Percentiles rank a stretch among this genome's conserved stretches.
phyloP scores from a whole-genome alignment of 805 yeast species.

The Candida berthetii region DNA sequence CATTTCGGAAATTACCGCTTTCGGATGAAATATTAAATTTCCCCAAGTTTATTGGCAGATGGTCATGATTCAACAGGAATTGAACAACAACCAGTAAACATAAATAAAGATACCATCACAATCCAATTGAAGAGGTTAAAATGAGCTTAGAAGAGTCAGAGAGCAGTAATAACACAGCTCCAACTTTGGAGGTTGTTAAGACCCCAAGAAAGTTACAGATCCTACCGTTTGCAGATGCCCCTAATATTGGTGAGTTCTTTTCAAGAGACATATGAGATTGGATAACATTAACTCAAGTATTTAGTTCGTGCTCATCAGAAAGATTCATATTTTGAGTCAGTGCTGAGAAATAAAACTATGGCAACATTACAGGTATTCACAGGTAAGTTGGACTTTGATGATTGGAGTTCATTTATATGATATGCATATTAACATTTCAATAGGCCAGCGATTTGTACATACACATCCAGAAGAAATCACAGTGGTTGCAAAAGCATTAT shows the following conservation, averaged over 20 bases:
- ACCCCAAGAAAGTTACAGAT: conserved; percentile 4
- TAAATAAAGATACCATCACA: too few species aligned
- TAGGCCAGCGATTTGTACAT: conserved; percentile 60
- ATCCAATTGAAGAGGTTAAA: background rate
- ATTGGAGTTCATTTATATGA: background rate
- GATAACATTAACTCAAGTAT: background rate
- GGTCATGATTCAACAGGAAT: too few species aligned
- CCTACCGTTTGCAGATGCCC: conserved; percentile 77
- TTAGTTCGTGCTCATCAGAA: conserved; percentile 87
- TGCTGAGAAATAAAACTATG: conserved; percentile 46
- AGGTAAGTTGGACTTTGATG: conserved; percentile 9
- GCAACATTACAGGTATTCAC: conserved; percentile 49
- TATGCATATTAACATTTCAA: background rate
- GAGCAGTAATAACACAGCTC: background rate
- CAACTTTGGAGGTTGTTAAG: background rate
- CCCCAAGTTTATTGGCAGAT: background rate
- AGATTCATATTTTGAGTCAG: conserved; percentile 65
- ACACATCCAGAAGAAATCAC: conserved; percentile 57
- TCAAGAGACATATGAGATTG: background rate
- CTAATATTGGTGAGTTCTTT: conserved; percentile 62
- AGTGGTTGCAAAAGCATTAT: conserved; percentile 50
- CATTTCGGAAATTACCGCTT: background rate
- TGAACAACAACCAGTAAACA: too few species aligned
- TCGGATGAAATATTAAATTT: background rate
- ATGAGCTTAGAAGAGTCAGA: background rate